phyloP scores from a whole-genome alignment of 768 basidiomycete species.

The Pleurotus citrinopileatus region DNA sequence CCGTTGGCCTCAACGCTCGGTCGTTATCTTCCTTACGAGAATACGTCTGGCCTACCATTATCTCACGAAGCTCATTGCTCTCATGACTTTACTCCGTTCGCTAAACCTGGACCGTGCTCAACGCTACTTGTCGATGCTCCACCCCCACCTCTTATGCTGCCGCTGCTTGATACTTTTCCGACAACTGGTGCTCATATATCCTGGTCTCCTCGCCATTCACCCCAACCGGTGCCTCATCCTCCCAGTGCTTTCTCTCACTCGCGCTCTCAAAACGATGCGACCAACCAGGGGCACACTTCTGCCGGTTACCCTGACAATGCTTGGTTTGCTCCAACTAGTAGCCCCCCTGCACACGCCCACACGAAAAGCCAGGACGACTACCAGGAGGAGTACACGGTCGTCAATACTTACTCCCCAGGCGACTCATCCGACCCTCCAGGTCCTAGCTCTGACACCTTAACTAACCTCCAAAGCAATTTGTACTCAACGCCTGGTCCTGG shows the following conservation, averaged over 20 bases:
- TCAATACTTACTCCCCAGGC: neutral
- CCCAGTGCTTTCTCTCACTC: too few relatives aligned
- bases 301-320: too few relatives aligned
- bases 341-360: neutral
- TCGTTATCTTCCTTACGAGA: too few relatives aligned
- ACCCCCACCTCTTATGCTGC: neutral
- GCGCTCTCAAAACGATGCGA: too few relatives aligned
- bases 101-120: slow-evolving; percentile 2
- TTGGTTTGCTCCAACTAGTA: neutral
- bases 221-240: too few relatives aligned
- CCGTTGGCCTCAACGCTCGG: too few relatives aligned
- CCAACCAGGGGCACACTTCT: too few relatives aligned
- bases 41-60: too few relatives aligned
- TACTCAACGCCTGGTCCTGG: slow-evolving; percentile 52
- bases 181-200: neutral
- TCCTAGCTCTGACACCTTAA: slow-evolving; percentile 5
- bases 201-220: neutral
- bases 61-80: too few relatives aligned
- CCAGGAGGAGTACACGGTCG: neutral
- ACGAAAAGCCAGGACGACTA: neutral
- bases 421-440: slow-evolving; percentile 2
- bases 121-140: neutral
- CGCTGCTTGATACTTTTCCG: neutral
- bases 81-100: neutral
- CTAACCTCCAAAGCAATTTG: slow-evolving; percentile 11